Conservation (phyloP, 2,329 filamentous ascomycete species). For the Plenodomus lindquistii region DNA sequence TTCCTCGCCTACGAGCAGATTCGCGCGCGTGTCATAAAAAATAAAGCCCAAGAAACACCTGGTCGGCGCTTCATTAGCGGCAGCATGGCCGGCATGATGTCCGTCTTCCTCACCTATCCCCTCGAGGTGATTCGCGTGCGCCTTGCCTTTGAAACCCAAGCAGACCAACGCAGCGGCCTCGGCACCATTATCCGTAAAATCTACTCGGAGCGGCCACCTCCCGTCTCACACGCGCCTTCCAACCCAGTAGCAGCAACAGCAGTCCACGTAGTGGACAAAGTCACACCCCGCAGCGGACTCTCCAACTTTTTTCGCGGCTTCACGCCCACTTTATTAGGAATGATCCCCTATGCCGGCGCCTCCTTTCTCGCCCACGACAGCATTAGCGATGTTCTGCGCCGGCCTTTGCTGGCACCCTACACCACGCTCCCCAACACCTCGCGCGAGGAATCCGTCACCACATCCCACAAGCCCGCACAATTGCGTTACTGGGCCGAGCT, state of each 20-base stretch:
- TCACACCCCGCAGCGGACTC: conserved; percentile 68
- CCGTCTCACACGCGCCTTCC: conserved; percentile 28
- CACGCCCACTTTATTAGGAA: conserved; percentile 83
- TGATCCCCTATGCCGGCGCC: conserved; percentile 95
- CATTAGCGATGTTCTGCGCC: conserved; percentile 79
- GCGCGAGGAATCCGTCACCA: conserved; percentile 38
- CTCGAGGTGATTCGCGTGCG: conserved; percentile 91
- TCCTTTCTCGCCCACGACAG: conserved; percentile 96
- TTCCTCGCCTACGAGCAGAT: conserved; percentile 98
- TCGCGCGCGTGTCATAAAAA: conserved; percentile 74
- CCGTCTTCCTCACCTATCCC: conserved; percentile 95
- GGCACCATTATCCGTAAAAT: conserved; percentile 81
- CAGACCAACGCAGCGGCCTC: conserved; percentile 69
- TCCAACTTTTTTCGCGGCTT: conserved; percentile 96
- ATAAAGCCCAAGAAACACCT: conserved; percentile 75
- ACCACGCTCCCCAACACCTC: conserved; percentile 71
- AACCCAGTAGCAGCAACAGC: conserved; percentile 49
- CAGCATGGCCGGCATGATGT: conserved; percentile 79
- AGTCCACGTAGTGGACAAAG: conserved; percentile 53
- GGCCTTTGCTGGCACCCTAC: conserved; percentile 66
- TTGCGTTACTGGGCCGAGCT: conserved; percentile 88
- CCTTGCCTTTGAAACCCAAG: conserved; percentile 90
- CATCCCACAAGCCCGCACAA: conserved; percentile 64
- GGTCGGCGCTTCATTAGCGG: conserved; percentile 75
- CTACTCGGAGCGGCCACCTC: conserved; percentile 70